Base-by-base conservation (phyloP, 1,139 yeast genomes). In the Debaryomyces fabryi region DNA sequence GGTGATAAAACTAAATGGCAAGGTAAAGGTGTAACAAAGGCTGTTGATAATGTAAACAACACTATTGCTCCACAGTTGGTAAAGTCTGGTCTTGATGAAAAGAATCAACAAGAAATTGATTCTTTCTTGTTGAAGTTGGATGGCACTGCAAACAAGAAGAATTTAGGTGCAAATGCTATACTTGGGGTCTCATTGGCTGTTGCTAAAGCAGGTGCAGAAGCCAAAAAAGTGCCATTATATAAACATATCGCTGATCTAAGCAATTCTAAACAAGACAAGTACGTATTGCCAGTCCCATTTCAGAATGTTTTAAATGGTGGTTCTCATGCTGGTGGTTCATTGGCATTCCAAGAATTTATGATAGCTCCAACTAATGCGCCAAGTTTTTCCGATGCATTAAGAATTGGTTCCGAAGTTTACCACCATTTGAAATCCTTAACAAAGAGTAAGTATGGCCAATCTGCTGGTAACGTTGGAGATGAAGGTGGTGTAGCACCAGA, bases 401-500 rank as follows among this genome's bases (percentile, higher is more conserved):
- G 95, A 78, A 85, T 86, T 59, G 96, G 96, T 70, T 76, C 96
- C 54, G 96, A 89, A 79, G 95, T 88, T 59, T 89, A 89, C 87
- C 96, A 88, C 81, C 79, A 79, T 74, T 83, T 89, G 74, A 89
- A 89, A 82, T 73, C 88, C 55, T 78, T 86, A 65, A 84, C 96
- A 70, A 86, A 86, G 83, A 82, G 86, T 84, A 80, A 78, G 72
- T 89, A 89, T 82, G 96, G 96, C 67, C 83, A 86, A 66, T 84
- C 92, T 55, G 96, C 96, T 64, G 96, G 95, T 75, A 89, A 89
- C 79, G 96, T 89, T 69, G 96, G 96, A 81, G 96, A 89, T 76
- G 96, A 89, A 80, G 96, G 96, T 83, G 96, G 96, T 81, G 95
- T 89, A 76, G 96, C 96, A 64, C 96, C 96, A 71, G 85, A 88